Conservation (phyloP, 2,329 filamentous ascomycete genomes). For the Fusarium pininemorale region DNA sequence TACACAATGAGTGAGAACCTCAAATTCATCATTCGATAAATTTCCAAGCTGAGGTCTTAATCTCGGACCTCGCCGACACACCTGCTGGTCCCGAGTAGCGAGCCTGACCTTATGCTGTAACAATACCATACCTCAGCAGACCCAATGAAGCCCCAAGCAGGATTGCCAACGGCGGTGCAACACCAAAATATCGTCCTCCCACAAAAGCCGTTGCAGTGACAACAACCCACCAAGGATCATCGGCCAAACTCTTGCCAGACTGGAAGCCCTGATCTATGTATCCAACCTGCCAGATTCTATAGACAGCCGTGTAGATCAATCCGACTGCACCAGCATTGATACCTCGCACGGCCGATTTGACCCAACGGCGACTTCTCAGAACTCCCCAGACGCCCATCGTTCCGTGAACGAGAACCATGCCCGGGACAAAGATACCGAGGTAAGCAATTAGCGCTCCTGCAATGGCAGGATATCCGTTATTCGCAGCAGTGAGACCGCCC, state of each 20-base stretch:
- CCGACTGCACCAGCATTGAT: slow-evolving; percentile 70
- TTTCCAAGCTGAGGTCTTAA: rapidly evolving
- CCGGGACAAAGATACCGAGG: slow-evolving; percentile 63
- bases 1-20: not conserved
- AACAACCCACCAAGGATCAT: slow-evolving; percentile 72
- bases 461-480: slow-evolving; percentile 48
- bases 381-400: slow-evolving; percentile 65
- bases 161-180: not conserved
- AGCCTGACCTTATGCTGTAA: not conserved
- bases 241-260: slow-evolving; percentile 61
- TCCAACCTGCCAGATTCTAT: slow-evolving; percentile 70
- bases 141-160: slow-evolving; percentile 10
- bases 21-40: not conserved
- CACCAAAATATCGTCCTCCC: not conserved
- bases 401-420: slow-evolving; percentile 59
- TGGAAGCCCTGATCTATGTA: slow-evolving; percentile 61
- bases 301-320: slow-evolving; percentile 71
- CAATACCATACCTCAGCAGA: slow-evolving; percentile 2
- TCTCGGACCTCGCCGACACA: not conserved
- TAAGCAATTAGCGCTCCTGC: slow-evolving; percentile 62
- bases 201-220: slow-evolving; percentile 56
- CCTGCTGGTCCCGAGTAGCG: rapidly evolving
- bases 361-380: slow-evolving; percentile 55
- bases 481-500: slow-evolving; percentile 58
- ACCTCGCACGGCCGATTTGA: slow-evolving; percentile 61